These are phyloP conservation scores for Sparassis latifolia DNA, from an alignment of 1,284 basidiomycete species.

Conservation along the genomic window DNA sequence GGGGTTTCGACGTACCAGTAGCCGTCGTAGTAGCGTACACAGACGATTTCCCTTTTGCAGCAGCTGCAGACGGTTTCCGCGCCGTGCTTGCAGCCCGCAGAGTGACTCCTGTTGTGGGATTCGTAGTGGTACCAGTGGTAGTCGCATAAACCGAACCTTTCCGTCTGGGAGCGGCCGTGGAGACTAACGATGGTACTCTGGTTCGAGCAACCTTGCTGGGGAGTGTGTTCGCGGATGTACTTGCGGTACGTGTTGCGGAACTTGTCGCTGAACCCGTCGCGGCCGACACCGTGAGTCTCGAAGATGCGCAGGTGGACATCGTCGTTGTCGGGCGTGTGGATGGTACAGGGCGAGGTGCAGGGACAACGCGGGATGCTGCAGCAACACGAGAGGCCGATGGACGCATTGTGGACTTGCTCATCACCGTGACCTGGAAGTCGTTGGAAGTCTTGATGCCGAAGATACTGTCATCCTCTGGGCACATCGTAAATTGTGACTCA, in stretches of 20 bases:
- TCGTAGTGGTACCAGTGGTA: not conserved
- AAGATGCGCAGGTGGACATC: not conserved
- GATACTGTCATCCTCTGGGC: not conserved
- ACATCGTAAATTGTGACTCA: not conserved
- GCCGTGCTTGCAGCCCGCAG: not conserved
- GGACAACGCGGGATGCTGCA: not conserved
- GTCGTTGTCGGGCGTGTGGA: not conserved
- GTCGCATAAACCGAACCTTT: not conserved
- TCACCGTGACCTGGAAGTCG: not conserved
- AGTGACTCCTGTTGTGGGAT: not conserved
- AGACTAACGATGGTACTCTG: not conserved
- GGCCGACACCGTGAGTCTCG: not conserved
- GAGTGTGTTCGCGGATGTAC: not conserved
- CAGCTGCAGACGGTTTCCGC: not conserved
- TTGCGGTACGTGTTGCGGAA: not conserved
- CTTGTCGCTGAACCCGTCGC: not conserved
- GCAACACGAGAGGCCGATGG: not conserved
- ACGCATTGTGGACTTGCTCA: not conserved
- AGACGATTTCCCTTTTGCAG: not conserved
- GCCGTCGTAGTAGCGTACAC: not conserved
- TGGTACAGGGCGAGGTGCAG: not conserved
- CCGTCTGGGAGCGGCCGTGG: not conserved
- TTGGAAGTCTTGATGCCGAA: not conserved
- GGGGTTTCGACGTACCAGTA: not conserved
- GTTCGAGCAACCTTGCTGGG: not conserved